Conservation (phyloP, 768 basidiomycete genomes). For the Hortiboletus campestris region DNA sequence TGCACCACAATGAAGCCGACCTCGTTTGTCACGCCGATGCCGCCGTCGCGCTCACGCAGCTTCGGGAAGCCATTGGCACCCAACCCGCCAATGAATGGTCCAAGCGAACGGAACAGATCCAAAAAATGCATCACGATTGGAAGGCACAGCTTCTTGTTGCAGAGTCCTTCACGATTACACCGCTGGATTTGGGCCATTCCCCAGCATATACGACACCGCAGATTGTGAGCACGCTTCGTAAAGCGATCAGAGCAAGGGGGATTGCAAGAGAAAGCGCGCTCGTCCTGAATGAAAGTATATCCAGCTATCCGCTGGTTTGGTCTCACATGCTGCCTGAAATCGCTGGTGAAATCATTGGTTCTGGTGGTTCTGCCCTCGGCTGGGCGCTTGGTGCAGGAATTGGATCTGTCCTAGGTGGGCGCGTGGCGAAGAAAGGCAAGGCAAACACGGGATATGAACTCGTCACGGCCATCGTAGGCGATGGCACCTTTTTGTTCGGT, state of each 20-base stretch:
- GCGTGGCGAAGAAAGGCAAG: constrained; percentile 21
- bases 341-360: constrained; percentile 51
- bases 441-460: constrained; percentile 44
- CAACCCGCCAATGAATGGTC: constrained; percentile 9
- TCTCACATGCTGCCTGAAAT: constrained; percentile 52
- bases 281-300: constrained; percentile 63
- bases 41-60: constrained; percentile 48
- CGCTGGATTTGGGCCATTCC: constrained; percentile 15
- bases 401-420: constrained; percentile 51
- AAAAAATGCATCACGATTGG: constrained; percentile 27
- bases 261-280: constrained; percentile 42
- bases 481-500: constrained; percentile 67
- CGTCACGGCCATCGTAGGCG: constrained; percentile 60
- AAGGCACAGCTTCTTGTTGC: constrained; percentile 24
- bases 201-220: constrained; percentile 42
- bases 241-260: constrained; percentile 32
- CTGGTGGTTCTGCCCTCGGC: constrained; percentile 66
- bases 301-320: constrained; percentile 55
- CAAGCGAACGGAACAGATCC: constrained; percentile 16
- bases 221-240: constrained; percentile 48
- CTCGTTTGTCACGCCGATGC: constrained; percentile 58
- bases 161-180: constrained; percentile 30
- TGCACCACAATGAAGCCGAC: constrained; percentile 53
- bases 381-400: constrained; percentile 67
- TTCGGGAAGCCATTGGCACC: constrained; percentile 30